These are phyloP conservation scores for Cucurbita argyrosperma DNA, from an alignment of 306 rosid species.

Conservation along the genomic window DNA sequence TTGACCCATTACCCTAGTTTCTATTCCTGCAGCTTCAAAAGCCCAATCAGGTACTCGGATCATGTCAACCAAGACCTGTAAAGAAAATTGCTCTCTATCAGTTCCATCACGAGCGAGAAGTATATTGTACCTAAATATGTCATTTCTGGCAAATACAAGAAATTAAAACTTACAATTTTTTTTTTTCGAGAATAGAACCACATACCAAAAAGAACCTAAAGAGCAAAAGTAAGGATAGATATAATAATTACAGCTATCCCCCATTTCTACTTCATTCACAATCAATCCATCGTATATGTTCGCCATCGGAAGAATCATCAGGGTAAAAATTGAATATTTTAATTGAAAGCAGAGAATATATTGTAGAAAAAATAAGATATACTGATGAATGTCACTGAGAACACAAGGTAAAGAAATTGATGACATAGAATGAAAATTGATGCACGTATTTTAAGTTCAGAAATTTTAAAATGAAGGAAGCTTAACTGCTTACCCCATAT, in stretches of 20 bases:
- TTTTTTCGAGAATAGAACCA: background rate
- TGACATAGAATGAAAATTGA: background rate
- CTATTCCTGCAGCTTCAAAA: slow-evolving; percentile 97
- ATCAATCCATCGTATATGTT: background rate
- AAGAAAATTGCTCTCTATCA: background rate
- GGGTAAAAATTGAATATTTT: background rate
- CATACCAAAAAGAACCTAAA: background rate
- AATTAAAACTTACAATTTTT: background rate
- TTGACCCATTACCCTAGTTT: slow-evolving; percentile 86
- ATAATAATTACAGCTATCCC: background rate
- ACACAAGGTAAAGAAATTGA: background rate
- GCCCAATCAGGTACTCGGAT: slow-evolving; percentile 98
- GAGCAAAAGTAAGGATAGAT: background rate
- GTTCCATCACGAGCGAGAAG: background rate
- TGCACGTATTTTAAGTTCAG: background rate
- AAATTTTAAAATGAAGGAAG: background rate
- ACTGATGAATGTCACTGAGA: background rate
- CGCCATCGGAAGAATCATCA: background rate
- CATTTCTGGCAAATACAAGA: background rate
- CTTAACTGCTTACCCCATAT: slow-evolving; percentile 51
- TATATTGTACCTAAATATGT: background rate
- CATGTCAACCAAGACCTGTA: slow-evolving; percentile 84
- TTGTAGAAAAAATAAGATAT: background rate
- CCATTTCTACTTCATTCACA: background rate
- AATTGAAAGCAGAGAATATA: background rate